A percentile compares a stretch with the other conserved stretches of the same genome.
These are phyloP conservation scores for Phytophthora citricola DNA, from an alignment of 352 stramenopile species.

Conservation along the genomic window DNA sequence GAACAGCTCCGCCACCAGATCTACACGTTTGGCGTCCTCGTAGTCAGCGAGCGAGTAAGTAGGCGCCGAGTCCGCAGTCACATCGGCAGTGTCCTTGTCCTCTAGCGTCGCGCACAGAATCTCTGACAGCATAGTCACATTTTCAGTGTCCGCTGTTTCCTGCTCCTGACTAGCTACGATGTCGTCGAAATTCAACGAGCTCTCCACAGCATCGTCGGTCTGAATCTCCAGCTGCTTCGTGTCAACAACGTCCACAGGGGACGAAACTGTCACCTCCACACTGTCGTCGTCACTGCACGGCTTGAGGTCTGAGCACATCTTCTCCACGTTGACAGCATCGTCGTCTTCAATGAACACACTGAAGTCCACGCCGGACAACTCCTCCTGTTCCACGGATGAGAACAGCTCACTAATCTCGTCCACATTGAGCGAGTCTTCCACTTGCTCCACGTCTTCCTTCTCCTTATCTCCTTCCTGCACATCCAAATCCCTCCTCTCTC, in stretches of 20 bases:
- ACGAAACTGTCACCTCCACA: conserved; percentile 13
- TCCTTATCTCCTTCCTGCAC: conserved; percentile 16
- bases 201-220: conserved; percentile 2
- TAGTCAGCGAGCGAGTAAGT: conserved; percentile 15
- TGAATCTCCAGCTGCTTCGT: conserved; percentile 27
- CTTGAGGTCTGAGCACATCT: conserved; percentile 49
- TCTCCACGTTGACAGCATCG: conserved; percentile 61
- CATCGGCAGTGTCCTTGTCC: conserved; percentile 21
- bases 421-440: conserved; percentile 54
- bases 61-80: neutral
- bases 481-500: conserved; percentile 22
- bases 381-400: conserved; percentile 56
- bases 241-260: conserved; percentile 26
- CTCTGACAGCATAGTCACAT: conserved; percentile 38
- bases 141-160: conserved; percentile 22
- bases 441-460: conserved; percentile 31
- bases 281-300: conserved; percentile 8
- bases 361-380: conserved; percentile 46
- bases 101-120: conserved; percentile 38
- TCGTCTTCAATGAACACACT: conserved; percentile 58
- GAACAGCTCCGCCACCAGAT: conserved; percentile 50
- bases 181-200: conserved; percentile 8
- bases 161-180: conserved; percentile 8
- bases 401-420: conserved; percentile 67
- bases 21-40: conserved; percentile 50